Base-by-base conservation (phyloP, 2,329 filamentous ascomycete genomes). In the Nectriaceae sp. region DNA sequence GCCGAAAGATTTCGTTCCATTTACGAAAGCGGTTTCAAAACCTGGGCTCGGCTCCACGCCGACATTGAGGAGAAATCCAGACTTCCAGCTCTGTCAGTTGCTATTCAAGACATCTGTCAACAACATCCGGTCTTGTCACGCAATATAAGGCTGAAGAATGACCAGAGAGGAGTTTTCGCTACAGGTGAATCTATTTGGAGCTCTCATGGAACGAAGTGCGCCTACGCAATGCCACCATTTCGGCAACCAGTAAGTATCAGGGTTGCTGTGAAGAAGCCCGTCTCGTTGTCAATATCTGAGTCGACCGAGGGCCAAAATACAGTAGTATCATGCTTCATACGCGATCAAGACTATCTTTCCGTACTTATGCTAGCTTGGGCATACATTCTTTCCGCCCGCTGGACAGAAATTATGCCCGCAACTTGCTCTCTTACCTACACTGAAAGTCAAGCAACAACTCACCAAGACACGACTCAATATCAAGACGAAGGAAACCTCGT, bases 361-460 rank as follows among this genome's bases (percentile, higher is more conserved):
- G 46, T 65, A 11, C 56, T 66, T 10, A 49, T 65, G 43, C 53
- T 64, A 40, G 59, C 61, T n/a, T 64, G 63, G 60, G 54, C 61
- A 6, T 64, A 67, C 40, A 56, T 64, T 21, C 62, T 67, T 31
- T 64, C 64, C 16, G 61, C 64, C 24, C 48, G 59, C 51, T 67
- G 62, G 62, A 59, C 62, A 4, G 62, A 66, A 49, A 45, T 66
- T 40, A 61, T 67, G 29, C 59, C 61, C n/a, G 58, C 19, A 22
- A 13, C 41, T 15, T n/a, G 39, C 26, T 6, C 42, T 13, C 38
- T 21, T n/a, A 11, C 26, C n/a, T 21, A 24, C 13, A 10, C 10
- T 15, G 18, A 6, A 21, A 8, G 22, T n/a, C 16, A 38, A 24
- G 15, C 16, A 36, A n/a, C 6, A 44, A 5, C 10, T 8, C 16